Evolutionary conservation across 2,329 filamentous ascomycete genomes (phyloP).

Genomic region (Fusarium agapanthi): DNA sequence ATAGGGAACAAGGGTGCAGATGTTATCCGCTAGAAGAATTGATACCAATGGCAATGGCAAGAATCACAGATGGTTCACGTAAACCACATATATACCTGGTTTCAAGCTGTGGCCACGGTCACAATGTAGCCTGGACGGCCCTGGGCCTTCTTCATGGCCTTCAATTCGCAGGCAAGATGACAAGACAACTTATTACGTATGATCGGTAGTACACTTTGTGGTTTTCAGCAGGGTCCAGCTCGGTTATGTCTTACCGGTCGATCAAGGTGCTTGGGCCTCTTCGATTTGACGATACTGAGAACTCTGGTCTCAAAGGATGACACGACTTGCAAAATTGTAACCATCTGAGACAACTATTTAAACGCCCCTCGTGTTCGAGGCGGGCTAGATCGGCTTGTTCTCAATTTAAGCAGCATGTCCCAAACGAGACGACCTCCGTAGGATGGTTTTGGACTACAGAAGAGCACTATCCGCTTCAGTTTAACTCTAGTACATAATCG

Average conservation of each 20-base stretch:
- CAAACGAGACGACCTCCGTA: conserved; percentile 9
- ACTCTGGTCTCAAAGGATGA: background rate
- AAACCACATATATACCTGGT: background rate
- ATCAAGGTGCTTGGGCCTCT: conserved; percentile 28
- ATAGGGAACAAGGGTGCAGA: conserved; percentile 2
- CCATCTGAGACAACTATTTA: background rate
- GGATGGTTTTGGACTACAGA: conserved; percentile 24
- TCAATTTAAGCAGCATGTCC: background rate
- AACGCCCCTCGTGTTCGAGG: background rate
- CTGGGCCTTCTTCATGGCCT: background rate
- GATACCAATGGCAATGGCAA: background rate
- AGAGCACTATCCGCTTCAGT: conserved; percentile 24
- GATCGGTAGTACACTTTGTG: conserved; percentile 7
- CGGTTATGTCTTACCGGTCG: conserved; percentile 30
- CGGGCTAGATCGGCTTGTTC: conserved; percentile 9
- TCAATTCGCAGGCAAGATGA: background rate
- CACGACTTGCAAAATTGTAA: background rate
- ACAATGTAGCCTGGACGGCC: background rate
- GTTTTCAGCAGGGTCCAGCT: conserved; percentile 32
- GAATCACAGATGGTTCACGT: background rate
- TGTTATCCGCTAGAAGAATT: background rate
- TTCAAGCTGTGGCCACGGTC: background rate
- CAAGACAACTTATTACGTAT: background rate
- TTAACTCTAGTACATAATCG: conserved; percentile 13
- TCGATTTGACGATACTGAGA: background rate